Conservation (phyloP, 1,284 basidiomycete species). For the Veloporphyrellus conicus region DNA sequence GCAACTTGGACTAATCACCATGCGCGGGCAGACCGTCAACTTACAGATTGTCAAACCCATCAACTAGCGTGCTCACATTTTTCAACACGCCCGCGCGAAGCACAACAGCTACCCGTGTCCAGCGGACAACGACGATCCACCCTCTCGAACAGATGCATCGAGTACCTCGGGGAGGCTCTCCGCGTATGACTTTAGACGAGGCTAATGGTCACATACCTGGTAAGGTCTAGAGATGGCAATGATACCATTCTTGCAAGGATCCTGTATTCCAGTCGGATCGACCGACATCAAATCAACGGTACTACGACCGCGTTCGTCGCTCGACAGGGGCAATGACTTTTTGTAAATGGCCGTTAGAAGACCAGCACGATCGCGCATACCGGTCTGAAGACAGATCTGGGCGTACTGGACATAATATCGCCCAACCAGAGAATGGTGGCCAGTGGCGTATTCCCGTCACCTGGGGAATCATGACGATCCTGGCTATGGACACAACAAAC, state of each 20-base stretch:
- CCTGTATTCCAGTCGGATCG: slow-evolving; percentile 80
- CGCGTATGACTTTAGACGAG: slow-evolving; percentile 49
- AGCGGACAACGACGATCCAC: slow-evolving; percentile 76
- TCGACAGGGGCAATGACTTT: slow-evolving; percentile 82
- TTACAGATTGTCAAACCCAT: too few species aligned
- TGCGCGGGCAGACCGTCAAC: too few species aligned
- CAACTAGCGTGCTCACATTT: slow-evolving; percentile 50
- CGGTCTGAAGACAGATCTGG: slow-evolving; percentile 75
- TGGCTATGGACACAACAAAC: slow-evolving; percentile 73
- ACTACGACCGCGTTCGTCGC: slow-evolving; percentile 72
- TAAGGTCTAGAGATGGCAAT: slow-evolving; percentile 68
- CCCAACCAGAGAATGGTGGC: too few species aligned
- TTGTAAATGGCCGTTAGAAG: slow-evolving; percentile 83
- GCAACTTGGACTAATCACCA: slow-evolving; percentile 63
- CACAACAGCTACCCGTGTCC: slow-evolving; percentile 85
- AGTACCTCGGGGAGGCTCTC: slow-evolving; percentile 67
- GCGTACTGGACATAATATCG: too few species aligned
- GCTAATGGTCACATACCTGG: slow-evolving; percentile 42
- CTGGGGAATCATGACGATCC: slow-evolving; percentile 86
- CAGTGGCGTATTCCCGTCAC: slow-evolving; percentile 37
- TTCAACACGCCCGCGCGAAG: slow-evolving; percentile 76
- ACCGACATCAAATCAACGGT: slow-evolving; percentile 94
- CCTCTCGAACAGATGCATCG: slow-evolving; percentile 76
- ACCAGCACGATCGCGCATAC: slow-evolving; percentile 89
- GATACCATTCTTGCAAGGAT: slow-evolving; percentile 78